Evolutionary conservation across 345 rosid species (phyloP), one percentile per base, ranked within the genome.

Genomic region (Eutrema yunnanense): DNA sequence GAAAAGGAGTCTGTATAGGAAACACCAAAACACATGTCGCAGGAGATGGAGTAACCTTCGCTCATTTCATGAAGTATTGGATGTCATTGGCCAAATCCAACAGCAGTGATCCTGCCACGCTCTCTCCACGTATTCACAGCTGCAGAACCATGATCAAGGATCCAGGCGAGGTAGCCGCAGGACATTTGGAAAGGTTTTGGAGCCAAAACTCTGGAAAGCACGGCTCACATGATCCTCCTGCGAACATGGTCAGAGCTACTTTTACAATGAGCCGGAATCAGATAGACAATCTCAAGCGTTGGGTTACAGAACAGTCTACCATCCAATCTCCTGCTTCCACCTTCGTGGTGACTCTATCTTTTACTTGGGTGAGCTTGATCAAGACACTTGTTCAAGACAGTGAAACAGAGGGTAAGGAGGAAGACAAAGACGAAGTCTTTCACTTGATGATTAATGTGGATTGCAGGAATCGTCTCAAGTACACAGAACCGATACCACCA

Each of bases 41-140:
- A 16, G 75, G 55, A 36, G 86, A 83, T 57, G 85, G 82, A 2
- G 76, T 61, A 14, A 19, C 81, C 0, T 65, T 73, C 38, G 55
- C 55, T 14, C 75, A 78, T 29, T 81, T 73, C 57, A 44, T 78
- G 57, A 83, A 73, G 71, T 59, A 60, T 22, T 85, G 89, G 84
- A 78, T 78, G 61, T 71, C 77, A 2, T 3, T 81, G 40, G 47
- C 73, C 27, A 67, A 57, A 53, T 80, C 78, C 6, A 61, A n/a
- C 3, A 36, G 27, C 4, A 8, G 2, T 10, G 71, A 62, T 54
- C 56, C 33, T 6, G 1, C 46, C 22, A 30, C 19, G 16, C 5
- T 22, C 1, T 22, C 71, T 27, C 71, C 32, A 0, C 79, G 71
- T 16, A 3, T 37, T 56, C 79, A 69, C 40, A 46, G 65, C 54